Percentiles rank a stretch among this genome's conserved stretches.
Conservation (phyloP, 805 yeast species). For the Candida railenensis region DNA sequence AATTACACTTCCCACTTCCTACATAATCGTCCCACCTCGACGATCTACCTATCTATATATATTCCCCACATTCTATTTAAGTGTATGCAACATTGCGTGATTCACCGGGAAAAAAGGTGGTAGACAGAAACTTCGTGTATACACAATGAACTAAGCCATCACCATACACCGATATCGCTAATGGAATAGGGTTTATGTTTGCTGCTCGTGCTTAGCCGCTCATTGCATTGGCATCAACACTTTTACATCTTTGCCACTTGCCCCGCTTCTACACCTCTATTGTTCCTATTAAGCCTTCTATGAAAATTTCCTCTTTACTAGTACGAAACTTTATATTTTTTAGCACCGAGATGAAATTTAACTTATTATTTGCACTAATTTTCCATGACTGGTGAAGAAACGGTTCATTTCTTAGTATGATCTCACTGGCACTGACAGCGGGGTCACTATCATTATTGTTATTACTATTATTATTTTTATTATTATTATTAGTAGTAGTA, state of each 20-base stretch:
- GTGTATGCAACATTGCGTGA: neutral
- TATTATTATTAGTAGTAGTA: neutral
- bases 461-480: neutral
- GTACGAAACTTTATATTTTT: neutral
- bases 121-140: no score
- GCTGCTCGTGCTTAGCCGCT: no score
- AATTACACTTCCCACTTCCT: no score
- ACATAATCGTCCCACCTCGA: no score
- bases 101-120: neutral
- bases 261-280: neutral
- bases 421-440: neutral
- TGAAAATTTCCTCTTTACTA: neutral
- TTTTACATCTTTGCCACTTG: neutral
- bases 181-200: no score
- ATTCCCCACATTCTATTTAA: neutral
- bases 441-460: neutral
- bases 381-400: neutral
- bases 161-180: neutral
- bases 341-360: neutral
- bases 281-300: neutral
- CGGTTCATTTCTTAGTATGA: neutral
- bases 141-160: no score
- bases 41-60: neutral
- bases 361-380: neutral
- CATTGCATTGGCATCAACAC: no score